phyloP scores from a whole-genome alignment of 805 yeast genomes.

The Metschnikowia henanensis region DNA sequence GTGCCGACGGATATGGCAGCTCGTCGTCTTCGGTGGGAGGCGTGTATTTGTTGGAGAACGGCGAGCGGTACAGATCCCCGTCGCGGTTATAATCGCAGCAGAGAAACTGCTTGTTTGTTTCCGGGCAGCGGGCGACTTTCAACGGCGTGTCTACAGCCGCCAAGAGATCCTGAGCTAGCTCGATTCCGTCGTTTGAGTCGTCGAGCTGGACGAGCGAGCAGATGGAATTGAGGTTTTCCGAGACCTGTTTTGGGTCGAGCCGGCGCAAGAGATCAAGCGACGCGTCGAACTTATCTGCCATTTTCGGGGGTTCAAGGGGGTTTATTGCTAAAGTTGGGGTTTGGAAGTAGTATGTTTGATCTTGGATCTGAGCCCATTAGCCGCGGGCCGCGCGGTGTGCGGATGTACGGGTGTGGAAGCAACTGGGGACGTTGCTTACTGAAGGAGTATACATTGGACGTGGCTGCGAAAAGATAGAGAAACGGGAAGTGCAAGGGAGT shows the following conservation, averaged over 20 bases:
- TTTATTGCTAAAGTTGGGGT: no score
- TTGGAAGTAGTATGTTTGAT: no score
- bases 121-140: conserved; percentile 47
- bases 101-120: conserved; percentile 65
- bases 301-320: no score
- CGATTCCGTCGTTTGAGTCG: conserved; percentile 32
- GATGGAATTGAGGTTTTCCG: conserved; percentile 43
- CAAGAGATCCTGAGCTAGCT: conserved; percentile 81
- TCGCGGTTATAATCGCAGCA: conserved; percentile 96
- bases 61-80: conserved; percentile 89
- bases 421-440: no score
- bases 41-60: conserved; percentile 80
- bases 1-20: conserved; percentile 65
- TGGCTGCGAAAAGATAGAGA: no score
- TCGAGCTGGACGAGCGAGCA: conserved; percentile 45
- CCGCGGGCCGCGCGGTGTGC: no score
- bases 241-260: conserved; percentile 63
- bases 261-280: conserved; percentile 78
- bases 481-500: no score
- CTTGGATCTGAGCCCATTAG: no score
- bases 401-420: no score
- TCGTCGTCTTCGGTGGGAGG: conserved; percentile 49
- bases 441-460: no score
- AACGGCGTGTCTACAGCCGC: conserved; percentile 89
- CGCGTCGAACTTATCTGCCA: conserved; percentile 61